phyloP scores from a whole-genome alignment of 805 yeast genomes.

The Monosporozyma siamensis region DNA sequence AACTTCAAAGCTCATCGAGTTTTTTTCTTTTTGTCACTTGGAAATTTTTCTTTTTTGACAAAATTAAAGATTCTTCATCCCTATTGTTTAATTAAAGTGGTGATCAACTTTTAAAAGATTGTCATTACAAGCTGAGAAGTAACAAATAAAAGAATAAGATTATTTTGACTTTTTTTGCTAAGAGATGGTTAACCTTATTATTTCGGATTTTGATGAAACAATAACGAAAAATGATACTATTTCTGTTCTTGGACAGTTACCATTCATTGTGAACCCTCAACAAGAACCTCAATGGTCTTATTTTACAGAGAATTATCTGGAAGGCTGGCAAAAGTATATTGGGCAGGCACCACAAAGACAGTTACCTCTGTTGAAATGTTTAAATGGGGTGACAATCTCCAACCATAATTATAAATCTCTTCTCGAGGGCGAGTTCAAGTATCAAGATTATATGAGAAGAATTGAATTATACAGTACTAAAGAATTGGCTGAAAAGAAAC shows the following conservation, averaged over 20 bases:
- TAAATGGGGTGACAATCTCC: not conserved
- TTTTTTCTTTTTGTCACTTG: not conserved
- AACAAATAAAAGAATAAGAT: too few relatives aligned
- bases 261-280: constrained; percentile 13
- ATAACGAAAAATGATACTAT: constrained; percentile 26
- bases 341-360: constrained; percentile 5
- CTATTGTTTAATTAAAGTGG: too few relatives aligned
- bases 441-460: constrained; percentile 9
- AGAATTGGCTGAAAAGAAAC: constrained; percentile 12
- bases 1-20: constrained; percentile 5
- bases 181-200: constrained; percentile 13
- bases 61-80: too few relatives aligned
- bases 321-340: constrained; percentile 9
- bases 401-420: constrained; percentile 7
- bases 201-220: constrained; percentile 29
- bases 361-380: constrained; percentile 9
- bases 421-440: constrained; percentile 15
- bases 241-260: constrained; percentile 16
- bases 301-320: constrained; percentile 18
- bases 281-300: constrained; percentile 20
- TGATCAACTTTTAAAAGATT: too few relatives aligned
- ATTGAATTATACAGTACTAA: constrained; percentile 21
- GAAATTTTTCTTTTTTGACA: constrained; percentile 1
- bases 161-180: too few relatives aligned
- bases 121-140: too few relatives aligned